Evolutionary conservation across 352 stramenopile genomes (phyloP), one percentile per base, ranked within the genome.

Genomic region (Pythium dissotocum): DNA sequence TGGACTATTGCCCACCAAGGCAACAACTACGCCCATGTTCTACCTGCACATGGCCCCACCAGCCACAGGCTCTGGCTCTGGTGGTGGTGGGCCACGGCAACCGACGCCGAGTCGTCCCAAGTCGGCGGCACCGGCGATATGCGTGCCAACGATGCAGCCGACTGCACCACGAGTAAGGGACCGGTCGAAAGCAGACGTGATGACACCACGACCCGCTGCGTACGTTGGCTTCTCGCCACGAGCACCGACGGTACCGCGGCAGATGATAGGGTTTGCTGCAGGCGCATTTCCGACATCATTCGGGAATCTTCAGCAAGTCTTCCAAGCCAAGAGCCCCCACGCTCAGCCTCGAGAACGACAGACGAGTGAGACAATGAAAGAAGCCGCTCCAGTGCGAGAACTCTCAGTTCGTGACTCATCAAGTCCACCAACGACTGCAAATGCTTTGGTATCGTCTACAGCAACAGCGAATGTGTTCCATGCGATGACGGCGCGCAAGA

Each of bases 401-500:
- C 46, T 4, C 2, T 1, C n/a, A 3, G 4, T n/a, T n/a, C 30
- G 13, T 8, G 46, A 30, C 46, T 53, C 46, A 8, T 10, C 46
- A 13, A 30, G 7, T 2, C 6, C 18, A 32, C 46, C 46, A 6
- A 53, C 46, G 2, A n/a, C 4, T 12, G 46, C n/a, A 30, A 32
- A 14, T 2, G 14, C 13, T 16, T 32, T 40, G 7, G 8, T 12
- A 14, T 4, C 58, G 32, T 28, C 42, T 9, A 26, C 28, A 24
- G 24, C 54, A 4, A 66, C 62, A 2, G 67, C 35, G 0, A 79
- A 70, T 64, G 73, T 90, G 16, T 88, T 87, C 33, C 73, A 74
- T 33, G 71, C 71, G 10, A 73, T 84, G 65, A 68, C 65, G 32
- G 77, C 80, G 10, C 75, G 80, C n/a, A 90, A 88, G 69, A 75